Evolutionary conservation across 2,329 filamentous ascomycete genomes (phyloP), one percentile per base, ranked within the genome.

Genomic region (Epicoccum nigrum): DNA sequence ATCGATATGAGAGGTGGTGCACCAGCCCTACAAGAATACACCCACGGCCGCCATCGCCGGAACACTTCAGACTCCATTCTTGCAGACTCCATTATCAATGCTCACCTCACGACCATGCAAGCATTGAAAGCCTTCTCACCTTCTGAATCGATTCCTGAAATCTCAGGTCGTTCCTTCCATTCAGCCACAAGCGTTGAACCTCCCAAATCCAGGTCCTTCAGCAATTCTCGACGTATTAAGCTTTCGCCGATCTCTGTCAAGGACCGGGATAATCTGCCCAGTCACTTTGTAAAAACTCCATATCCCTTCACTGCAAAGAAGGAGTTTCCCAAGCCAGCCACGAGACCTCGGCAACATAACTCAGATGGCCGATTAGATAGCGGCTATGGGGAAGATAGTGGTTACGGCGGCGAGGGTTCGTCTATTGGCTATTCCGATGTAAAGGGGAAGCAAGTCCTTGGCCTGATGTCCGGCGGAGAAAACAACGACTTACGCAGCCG

Each of bases 31-130:
- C 38, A 38, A 4, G 49, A 52, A 13, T 3, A 15, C 12, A 21
- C 58, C 9, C 46, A 55, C 7, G 41, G 46, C 4, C 44, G 54
- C n/a, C 58, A 60, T 28, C 56, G 56, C 21, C 53, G 59, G 1
- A 65, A 62, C 30, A 69, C 64, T 7, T 59, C 57, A 2, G 67
- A 69, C 20, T 65, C 60, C 27, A 23, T 64, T 3, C 42, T 64
- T 7, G 63, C 67, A 17, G 65, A 65, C 45, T 68, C 64, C 0
- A 66, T 69, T 17, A 56, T 70, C 9, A 62, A 67, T n/a, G 64
- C 63, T 1, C 68, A 71, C 35, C 58, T 58, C 4, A 59, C 58
- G 17, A 69, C 68, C 2, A 64, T 70, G 63, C 58, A 58, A 15
- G 65, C 62, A 0, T 51, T 71, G 2, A 66, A 69, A 23, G 52